Evolutionary conservation across 306 rosid species (phyloP), one percentile per base, ranked within the genome.

Genomic region (Rubus idaeus): DNA sequence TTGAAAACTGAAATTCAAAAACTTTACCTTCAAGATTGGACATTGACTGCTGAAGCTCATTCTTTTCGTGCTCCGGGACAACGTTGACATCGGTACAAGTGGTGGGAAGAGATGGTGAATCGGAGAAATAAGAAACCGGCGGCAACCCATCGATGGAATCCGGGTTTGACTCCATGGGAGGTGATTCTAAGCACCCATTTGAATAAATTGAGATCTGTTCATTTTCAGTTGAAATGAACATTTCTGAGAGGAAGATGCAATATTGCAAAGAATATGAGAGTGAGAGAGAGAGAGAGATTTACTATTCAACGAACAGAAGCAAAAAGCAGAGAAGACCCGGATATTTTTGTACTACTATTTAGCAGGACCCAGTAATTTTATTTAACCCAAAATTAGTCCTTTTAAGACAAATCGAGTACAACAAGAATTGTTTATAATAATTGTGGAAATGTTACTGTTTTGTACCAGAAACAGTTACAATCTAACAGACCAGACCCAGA

Each of bases 21-120:
- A 12, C 3, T 21, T 47, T 84, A 91, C 98, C 90, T 88, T 90
- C 95, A 75, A 89, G 88, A 79, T 83, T 89, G 55, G 78, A 76
- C 75, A 87, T 86, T 12, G 89, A 71, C 74, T 77, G 83, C 62
- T 89, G 74, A 64, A 90, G 90, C 83, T 81, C 90, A 69, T 77
- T 68, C 74, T 84, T 87, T 67, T 86, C 84, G 6, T 94, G 90
- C 81, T 90, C 98, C 5, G 98, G 96, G 39, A 91, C 85, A n/a
- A 94, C 84, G 73, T 78, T 86, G 63, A 91, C 98, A 61, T 94
- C 97, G 23, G 96, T 91, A 71, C 82, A 91, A 78, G 68, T 80
- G 17, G 87, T 39, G 12, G 87, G 76, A 82, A 90, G 83, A 2
- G 89, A 83, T 18, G 87, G 82, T 1, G 87, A 83, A 66, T 78